Evolutionary conservation across 495 filamentous ascomycete genomes (phyloP), one percentile per base, ranked within the genome.

Genomic region (Xylaria flabelliformis): DNA sequence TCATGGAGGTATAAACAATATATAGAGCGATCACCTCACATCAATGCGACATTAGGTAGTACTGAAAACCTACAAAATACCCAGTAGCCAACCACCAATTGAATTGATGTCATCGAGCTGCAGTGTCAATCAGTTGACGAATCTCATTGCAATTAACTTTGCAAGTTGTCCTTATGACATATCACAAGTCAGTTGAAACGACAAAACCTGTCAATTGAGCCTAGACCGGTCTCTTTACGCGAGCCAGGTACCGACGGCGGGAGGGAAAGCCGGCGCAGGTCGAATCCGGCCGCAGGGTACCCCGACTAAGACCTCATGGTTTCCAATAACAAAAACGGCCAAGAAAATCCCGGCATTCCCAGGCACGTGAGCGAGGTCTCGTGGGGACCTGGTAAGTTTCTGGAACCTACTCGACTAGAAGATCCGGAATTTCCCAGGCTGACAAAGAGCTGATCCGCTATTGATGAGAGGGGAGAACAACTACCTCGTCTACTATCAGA

Each of bases 11-110:
- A 48, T 70, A 62, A 42, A 70, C 10, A 70, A 71, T 46, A 71
- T 71, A 71, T 71, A 71, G 69, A 71, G 44, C 56, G 21, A 61
- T 64, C 50, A 56, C 21, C 36, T 32, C 13, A 32, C 24, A 48
- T 26, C 26, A 55, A 26, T 29, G 51, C 21, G 4, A 55, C 8
- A n/a, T 55, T 55, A 4, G 24, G 51, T 55, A 29, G 51, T 29
- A 29, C 51, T 17, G 13, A 56, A 55, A 17, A 24, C 53, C 24
- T 32, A 32, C 26, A 32, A 56, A 5, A 21, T 21, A 39, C 17
- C 32, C 36, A 8, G 29, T 39, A 39, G n/a, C 34, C 10, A 61
- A 21, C 58, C 58, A 36, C 32, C 9, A 39, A 39, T 61, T 39
- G 58, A 17, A 17, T 21, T 26, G 36, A 13, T 42, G 8, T 44